Evolutionary conservation across 352 stramenopile species (phyloP), one percentile per base, ranked within the genome.

Genomic region (Phytophthora uliginosa): DNA sequence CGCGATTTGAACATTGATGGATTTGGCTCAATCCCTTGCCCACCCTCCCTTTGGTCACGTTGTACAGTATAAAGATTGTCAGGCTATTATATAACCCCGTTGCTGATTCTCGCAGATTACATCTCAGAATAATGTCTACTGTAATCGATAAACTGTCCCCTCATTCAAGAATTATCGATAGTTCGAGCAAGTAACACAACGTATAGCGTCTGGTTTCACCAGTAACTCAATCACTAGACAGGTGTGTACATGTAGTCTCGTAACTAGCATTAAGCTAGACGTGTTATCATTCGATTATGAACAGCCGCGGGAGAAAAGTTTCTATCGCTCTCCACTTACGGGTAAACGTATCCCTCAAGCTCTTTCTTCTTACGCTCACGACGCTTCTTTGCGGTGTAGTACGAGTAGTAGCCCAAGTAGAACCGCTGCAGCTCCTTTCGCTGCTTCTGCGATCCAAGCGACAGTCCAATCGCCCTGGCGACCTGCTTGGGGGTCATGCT

Each of bases 351-450:
- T 51, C 42, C 42, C 42, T 51, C n/a, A 24, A 51, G 42, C 42
- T 51, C 42, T 20, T 51, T 50, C 42, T 50, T 51, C 42, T 18
- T 51, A 12, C 18, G 42, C 17, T 51, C 18, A 22, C 42, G 42
- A 6, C 42, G 42, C 42, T 51, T 51, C n/a, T 24, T 51, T 5
- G 42, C 42, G 9, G 42, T 51, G 47, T 73, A 73, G 66, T 34
- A 73, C 38, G 66, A 73, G 10, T 53, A 53, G 66, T 73, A 68
- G 45, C 66, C 66, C 12, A 61, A 28, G 51, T 73, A 73, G 17
- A 68, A n/a, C 13, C 38, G 66, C 50, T 60, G 52, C n/a, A 73
- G 66, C 13, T 61, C 24, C 13, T 26, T 42, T 36, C 9, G 50
- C 22, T 3, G n/a, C 40, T 57, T 24, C 55, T 4, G 26, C 52